Evolutionary conservation across 306 rosid species (phyloP), one percentile per base, ranked within the genome.

Genomic region (Hylodesmum podocarpum): DNA sequence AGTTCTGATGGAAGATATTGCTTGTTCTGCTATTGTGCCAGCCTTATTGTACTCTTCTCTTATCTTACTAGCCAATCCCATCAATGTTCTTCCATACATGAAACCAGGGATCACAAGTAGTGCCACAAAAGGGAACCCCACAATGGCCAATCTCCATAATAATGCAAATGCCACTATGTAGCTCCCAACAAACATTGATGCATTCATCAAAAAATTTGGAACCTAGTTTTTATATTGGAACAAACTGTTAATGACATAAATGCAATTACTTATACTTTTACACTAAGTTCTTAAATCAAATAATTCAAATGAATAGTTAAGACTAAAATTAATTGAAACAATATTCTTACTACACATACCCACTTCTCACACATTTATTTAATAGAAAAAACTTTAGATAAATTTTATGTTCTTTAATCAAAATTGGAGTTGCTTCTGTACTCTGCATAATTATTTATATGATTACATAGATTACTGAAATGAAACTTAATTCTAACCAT

Each of bases 31-130:
- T 36, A 95, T 80, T 29, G 79, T 73, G 8, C 97, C 97, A 0
- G 97, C 97, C 10, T 75, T 81, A 29, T 88, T 77, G 27, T 92
- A 95, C 62, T 93, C 97, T 49, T 85, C 92, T 47, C 89, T 86
- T 11, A 88, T 86, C 81, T 92, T 78, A 53, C 84, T 90, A 4
- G 97, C 90, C 21, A 89, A 78, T 2, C 86, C 93, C 87, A 89
- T 92, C 39, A 90, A 57, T 1, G 95, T 92, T 25, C 96, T 80
- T 33, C 97, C 97, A 51, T 92, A 95, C 8, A 95, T 88, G 6
- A 95, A 73, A 4, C 97, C 97, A 4, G 97, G 96, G 54, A 95
- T 90, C 76, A 95, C 90, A 15, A 95, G 66, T 61, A 95, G 76
- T 22, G 87, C 75, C 57, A 90, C 73, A 65, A 90, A 95, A 0